Conservation (phyloP, 2,329 filamentous ascomycete species). For the Alternaria angustiovoidea region DNA sequence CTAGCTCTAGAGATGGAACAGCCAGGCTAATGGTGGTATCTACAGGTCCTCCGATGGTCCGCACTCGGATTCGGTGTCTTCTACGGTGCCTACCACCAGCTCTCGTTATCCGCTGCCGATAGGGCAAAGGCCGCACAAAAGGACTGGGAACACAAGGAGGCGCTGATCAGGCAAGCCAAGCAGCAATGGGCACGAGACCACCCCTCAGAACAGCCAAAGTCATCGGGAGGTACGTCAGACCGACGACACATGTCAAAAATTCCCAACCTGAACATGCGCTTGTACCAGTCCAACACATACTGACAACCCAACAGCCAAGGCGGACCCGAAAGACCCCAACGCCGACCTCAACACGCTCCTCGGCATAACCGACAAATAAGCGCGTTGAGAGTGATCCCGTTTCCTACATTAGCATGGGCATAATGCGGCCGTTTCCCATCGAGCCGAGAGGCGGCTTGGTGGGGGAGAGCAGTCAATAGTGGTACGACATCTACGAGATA, state of each 20-base stretch:
- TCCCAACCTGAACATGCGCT: neutral
- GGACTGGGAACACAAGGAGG: constrained; percentile 90
- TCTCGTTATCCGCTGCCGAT: constrained; percentile 75
- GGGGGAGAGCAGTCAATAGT: constrained; percentile 27
- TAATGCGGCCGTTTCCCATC: constrained; percentile 25
- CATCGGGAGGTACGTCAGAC: constrained; percentile 39
- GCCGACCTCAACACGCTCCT: constrained; percentile 84
- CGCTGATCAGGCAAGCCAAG: constrained; percentile 92
- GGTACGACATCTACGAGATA: constrained; percentile 32
- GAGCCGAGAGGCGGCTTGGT: constrained; percentile 22
- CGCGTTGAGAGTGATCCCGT: constrained; percentile 6
- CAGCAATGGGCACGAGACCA: constrained; percentile 86
- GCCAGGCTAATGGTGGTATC: constrained; percentile 34
- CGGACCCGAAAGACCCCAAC: constrained; percentile 82
- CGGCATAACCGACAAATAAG: constrained; percentile 49
- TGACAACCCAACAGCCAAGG: constrained; percentile 51
- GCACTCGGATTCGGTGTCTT: constrained; percentile 90
- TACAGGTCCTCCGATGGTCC: constrained; percentile 94
- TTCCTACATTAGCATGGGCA: constrained; percentile 36
- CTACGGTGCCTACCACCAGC: constrained; percentile 96
- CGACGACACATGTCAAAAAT: constrained; percentile 1
- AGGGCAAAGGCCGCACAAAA: constrained; percentile 75
- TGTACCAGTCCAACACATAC: neutral
- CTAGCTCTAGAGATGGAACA: constrained; percentile 14
- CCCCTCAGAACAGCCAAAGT: constrained; percentile 41